Evolutionary conservation across 805 yeast genomes (phyloP), one percentile per base, ranked within the genome.

Genomic region (Kodamaea nitidulidarum): DNA sequence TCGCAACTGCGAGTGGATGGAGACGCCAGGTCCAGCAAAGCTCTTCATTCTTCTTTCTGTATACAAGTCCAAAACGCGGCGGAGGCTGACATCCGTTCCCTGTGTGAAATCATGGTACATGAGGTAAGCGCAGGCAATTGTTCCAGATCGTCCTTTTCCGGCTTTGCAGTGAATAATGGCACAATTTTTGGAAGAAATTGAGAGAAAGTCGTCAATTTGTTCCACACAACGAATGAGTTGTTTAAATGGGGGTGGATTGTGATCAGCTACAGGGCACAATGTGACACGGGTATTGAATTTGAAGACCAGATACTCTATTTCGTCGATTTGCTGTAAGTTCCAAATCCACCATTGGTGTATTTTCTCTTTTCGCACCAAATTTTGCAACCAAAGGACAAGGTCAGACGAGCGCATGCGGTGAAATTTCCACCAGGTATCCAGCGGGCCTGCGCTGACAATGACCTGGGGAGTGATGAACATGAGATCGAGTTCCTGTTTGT

Each of bases 121-220:
- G 45, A 90, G 57, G 52, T 78, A 84, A 0, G 88, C 86, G 43
- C 85, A 77, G 5, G 76, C 75, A 1, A 87, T 60, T 1, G 88
- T 72, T 0, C 98, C 97, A 0, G 95, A 81, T 18, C 98, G 66
- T 0, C 98, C 98, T 59, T 88, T 88, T 0, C 98, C 98, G 47
- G 86, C 85, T 52, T 84, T 80, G 56, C 98, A 91, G 55, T 91
- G 97, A 6, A 91, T 58, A 0, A 85, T 70, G 0, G 85, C 88
- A 2, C 83, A 32, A 14, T 40, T 31, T n/a, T 11, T 14, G 7
- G 11, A 18, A 9, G 40, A 32, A 3, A 15, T 10, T 3, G 30
- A 7, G 17, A 84, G 51, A 45, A 60, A 81, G 0, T 44, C 46
- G 30, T 68, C 59, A 6, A 88, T 73, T 1, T 69, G 71, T 11